Percentiles rank a stretch among this genome's conserved stretches.
Evolutionary conservation across 805 yeast genomes (phyloP).

Genomic region (Candida taoyuanica): DNA sequence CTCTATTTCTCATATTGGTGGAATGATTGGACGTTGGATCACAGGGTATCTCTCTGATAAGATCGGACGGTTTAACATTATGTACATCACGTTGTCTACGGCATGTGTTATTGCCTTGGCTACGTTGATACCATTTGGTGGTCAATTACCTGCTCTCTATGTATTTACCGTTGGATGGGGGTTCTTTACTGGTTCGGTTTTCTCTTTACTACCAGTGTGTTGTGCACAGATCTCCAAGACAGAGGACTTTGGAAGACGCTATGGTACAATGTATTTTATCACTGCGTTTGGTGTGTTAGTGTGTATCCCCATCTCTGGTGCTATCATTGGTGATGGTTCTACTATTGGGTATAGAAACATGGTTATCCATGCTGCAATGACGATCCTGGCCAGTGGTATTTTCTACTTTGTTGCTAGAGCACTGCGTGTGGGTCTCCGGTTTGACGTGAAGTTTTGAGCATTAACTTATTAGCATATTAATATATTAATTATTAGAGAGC

Average conservation of each 20-base stretch:
- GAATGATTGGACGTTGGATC: constrained; percentile 41
- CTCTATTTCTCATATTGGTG: constrained; percentile 39
- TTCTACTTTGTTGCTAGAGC: constrained; percentile 42
- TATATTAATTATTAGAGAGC: no score
- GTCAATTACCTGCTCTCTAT: constrained; percentile 31
- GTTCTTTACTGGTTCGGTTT: constrained; percentile 48
- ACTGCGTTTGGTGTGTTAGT: constrained; percentile 52
- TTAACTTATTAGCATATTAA: no score
- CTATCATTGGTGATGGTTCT: constrained; percentile 39
- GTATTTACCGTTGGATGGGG: constrained; percentile 48
- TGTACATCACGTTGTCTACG: constrained; percentile 32
- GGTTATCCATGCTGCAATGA: constrained; percentile 30
- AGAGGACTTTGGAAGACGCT: constrained; percentile 48
- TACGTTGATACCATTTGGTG: constrained; percentile 36
- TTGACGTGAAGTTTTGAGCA: constrained; percentile 22
- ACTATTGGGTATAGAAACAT: constrained; percentile 32
- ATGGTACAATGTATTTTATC: constrained; percentile 53
- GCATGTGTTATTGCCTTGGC: constrained; percentile 31
- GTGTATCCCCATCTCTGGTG: constrained; percentile 47
- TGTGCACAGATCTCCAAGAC: constrained; percentile 53
- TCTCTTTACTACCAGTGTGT: constrained; percentile 53
- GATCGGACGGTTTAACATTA: constrained; percentile 50
- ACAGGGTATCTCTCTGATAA: constrained; percentile 41
- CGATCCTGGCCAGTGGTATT: constrained; percentile 35
- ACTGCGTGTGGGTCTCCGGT: constrained; percentile 39